Conservation (phyloP, 2,329 filamentous ascomycete species). For the Penicillium verrucosum region DNA sequence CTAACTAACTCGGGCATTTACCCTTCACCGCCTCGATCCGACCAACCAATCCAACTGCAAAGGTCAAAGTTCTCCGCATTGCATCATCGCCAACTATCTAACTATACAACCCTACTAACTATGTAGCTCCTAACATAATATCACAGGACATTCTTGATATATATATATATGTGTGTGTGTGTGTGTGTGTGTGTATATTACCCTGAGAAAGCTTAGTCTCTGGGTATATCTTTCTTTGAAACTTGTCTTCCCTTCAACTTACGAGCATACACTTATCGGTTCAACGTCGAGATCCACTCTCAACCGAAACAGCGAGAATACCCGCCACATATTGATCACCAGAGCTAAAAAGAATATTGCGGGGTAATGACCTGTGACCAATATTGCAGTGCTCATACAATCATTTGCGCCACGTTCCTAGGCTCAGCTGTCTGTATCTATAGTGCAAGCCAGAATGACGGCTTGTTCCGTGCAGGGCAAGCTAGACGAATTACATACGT, state of each 20-base stretch:
- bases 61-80: slow-evolving; percentile 18
- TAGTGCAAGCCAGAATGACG: background rate
- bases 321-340: slow-evolving; percentile 2
- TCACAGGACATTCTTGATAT: background rate
- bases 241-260: background rate
- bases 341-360: background rate
- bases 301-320: background rate
- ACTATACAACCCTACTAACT: background rate
- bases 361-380: slow-evolving; percentile 2
- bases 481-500: background rate
- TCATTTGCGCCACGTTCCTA: background rate
- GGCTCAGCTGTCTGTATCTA: background rate
- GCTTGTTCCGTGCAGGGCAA: background rate
- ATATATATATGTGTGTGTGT: no score
- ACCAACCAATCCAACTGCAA: no score
- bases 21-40: no score
- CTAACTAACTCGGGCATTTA: background rate
- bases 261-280: background rate
- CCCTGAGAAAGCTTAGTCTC: no score
- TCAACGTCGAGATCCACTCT: slow-evolving; percentile 9
- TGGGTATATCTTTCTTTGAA: background rate
- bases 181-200: background rate
- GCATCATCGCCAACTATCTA: slow-evolving; percentile 9
- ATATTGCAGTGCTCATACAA: background rate
- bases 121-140: background rate